These are phyloP conservation scores for Corynascus novoguineensis DNA, from an alignment of 495 filamentous ascomycete genomes.

Conservation along the genomic window DNA sequence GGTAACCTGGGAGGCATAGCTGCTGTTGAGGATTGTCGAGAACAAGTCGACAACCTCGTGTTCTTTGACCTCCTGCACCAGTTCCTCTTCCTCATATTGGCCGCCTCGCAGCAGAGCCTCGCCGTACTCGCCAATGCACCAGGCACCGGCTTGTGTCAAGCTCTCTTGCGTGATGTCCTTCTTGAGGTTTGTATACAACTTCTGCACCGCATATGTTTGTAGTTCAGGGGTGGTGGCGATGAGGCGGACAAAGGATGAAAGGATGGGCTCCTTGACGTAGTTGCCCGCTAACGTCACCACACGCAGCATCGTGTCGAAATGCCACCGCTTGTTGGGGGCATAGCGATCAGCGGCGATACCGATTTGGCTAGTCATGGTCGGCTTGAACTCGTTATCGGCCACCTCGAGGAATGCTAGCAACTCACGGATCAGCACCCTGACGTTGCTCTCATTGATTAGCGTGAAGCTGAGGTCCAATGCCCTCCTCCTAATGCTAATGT, in stretches of 20 bases:
- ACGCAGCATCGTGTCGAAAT: conserved; percentile 94
- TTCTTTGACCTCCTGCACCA: conserved; percentile 84
- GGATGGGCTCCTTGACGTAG: conserved; percentile 94
- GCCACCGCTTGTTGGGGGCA: conserved; percentile 95
- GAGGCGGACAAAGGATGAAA: conserved; percentile 92
- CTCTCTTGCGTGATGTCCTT: conserved; percentile 97
- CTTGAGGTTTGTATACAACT: conserved; percentile 82
- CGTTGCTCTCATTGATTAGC: conserved; percentile 92
- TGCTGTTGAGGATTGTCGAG: conserved; percentile 84
- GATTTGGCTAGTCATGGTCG: conserved; percentile 93
- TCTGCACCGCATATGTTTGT: conserved; percentile 94
- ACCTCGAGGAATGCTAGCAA: conserved; percentile 92
- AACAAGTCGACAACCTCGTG: conserved; percentile 88
- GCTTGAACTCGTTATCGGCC: conserved; percentile 97
- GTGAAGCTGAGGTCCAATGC: conserved; percentile 97
- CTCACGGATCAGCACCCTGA: conserved; percentile 86
- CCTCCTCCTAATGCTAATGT: conserved; percentile 93
- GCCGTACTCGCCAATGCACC: conserved; percentile 97
- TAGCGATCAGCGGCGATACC: conserved; percentile 94
- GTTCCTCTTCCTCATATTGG: conserved; percentile 90
- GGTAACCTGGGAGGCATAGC: conserved; percentile 80
- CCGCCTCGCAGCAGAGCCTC: conserved; percentile 82
- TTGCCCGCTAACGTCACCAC: conserved; percentile 91
- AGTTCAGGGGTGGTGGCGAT: conserved; percentile 92
- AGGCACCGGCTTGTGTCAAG: conserved; percentile 86